Percentiles rank a stretch among this genome's conserved stretches.
Evolutionary conservation across 768 basidiomycete genomes (phyloP).

Genomic region (Lentinula sp.): DNA sequence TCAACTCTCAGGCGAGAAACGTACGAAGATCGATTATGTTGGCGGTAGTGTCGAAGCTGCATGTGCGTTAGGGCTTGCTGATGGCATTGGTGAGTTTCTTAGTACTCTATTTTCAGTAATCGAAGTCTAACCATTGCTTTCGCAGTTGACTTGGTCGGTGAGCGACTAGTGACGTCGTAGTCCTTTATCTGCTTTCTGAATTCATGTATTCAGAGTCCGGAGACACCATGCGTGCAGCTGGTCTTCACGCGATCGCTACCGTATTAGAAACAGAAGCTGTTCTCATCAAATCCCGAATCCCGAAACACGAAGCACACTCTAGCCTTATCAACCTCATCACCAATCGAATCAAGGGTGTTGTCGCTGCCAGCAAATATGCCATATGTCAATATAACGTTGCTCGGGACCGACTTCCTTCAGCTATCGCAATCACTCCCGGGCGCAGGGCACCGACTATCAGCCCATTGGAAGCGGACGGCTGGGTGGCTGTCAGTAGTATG

Average conservation of each 20-base stretch:
- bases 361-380: slow-evolving; percentile 83
- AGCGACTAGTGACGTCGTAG: slow-evolving; percentile 17
- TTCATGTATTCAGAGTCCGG: slow-evolving; percentile 69
- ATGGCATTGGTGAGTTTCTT: slow-evolving; percentile 77
- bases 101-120: not conserved
- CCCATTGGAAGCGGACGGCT: slow-evolving; percentile 73
- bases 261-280: slow-evolving; percentile 86
- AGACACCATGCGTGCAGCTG: slow-evolving; percentile 98
- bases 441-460: slow-evolving; percentile 84
- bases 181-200: no score
- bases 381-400: slow-evolving; percentile 89
- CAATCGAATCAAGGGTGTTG: slow-evolving; percentile 84
- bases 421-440: slow-evolving; percentile 78
- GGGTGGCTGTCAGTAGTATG: slow-evolving; percentile 94
- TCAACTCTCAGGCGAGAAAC: slow-evolving; percentile 43
- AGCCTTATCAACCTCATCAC: slow-evolving; percentile 76
- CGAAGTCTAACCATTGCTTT: no score
- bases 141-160: slow-evolving; percentile 91
- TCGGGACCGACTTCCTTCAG: slow-evolving; percentile 55
- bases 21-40: slow-evolving; percentile 89
- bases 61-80: slow-evolving; percentile 91
- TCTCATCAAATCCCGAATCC: slow-evolving; percentile 73
- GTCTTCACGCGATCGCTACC: slow-evolving; percentile 88
- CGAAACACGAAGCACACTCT: slow-evolving; percentile 56
- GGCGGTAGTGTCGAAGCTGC: slow-evolving; percentile 98